Conservation (phyloP, 176 grass and related monocot species). For the Hordeum vulgare region MorexV3_pseudomolecules_assembly NC_058522.1:381388877-381389376, state of each 20-base stretch:
- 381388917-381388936: too few species aligned
- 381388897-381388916: too few species aligned
- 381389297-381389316: neutral
- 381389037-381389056: neutral
- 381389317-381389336: neutral
- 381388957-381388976: neutral
- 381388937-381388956: too few species aligned
- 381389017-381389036: neutral
- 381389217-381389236: neutral
- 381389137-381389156: neutral
- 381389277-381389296: neutral
- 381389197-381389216: neutral
- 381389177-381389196: neutral
- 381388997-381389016: neutral
- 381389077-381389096: neutral
- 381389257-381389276: neutral
- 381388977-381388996: neutral
- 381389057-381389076: neutral
- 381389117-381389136: constrained; percentile 1
- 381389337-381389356: neutral
- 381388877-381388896: too few species aligned
- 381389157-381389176: neutral
- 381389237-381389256: neutral
- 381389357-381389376: neutral
- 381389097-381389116: neutral